Conservation (phyloP, 345 rosid species). For the Brassica carinata region DNA sequence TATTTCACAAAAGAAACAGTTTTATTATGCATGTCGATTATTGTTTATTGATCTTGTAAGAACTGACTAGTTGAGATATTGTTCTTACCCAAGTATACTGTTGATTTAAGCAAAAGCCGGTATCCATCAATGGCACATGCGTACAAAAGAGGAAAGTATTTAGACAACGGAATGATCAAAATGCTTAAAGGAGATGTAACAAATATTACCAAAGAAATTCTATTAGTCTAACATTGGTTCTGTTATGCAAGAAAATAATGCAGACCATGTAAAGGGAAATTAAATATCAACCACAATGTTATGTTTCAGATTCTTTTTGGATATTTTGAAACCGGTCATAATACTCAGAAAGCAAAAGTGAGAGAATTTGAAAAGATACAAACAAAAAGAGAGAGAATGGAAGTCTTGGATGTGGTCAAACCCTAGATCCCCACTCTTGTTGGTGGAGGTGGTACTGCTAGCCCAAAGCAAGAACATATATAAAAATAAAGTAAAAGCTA, state of each 20-base stretch:
- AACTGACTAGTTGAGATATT: background rate
- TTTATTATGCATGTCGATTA: background rate
- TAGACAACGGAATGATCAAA: background rate
- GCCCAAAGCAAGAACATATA: constrained; percentile 29
- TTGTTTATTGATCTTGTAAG: background rate
- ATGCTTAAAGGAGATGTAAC: constrained; percentile 1
- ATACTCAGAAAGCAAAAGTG: constrained; percentile 41
- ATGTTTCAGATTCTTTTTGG: background rate
- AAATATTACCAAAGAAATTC: background rate
- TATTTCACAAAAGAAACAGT: background rate
- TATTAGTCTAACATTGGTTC: constrained; percentile 9
- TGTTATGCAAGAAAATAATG: constrained; percentile 1
- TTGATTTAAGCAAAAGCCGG: constrained; percentile 33
- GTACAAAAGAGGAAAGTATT: background rate
- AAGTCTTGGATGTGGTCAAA: constrained; percentile 36
- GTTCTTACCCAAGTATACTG: constrained; percentile 90
- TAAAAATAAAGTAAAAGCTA: constrained; percentile 43
- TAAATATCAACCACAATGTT: background rate
- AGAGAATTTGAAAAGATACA: constrained; percentile 19
- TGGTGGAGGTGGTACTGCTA: constrained; percentile 32
- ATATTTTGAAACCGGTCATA: background rate
- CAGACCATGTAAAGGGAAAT: background rate
- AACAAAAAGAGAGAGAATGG: background rate
- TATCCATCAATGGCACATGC: constrained; percentile 28
- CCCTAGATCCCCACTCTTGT: constrained; percentile 39